A percentile compares a stretch with the other conserved stretches of the same genome.
Evolutionary conservation across 306 rosid genomes (phyloP).

Genomic region (Mimosa bimucronata): DNA sequence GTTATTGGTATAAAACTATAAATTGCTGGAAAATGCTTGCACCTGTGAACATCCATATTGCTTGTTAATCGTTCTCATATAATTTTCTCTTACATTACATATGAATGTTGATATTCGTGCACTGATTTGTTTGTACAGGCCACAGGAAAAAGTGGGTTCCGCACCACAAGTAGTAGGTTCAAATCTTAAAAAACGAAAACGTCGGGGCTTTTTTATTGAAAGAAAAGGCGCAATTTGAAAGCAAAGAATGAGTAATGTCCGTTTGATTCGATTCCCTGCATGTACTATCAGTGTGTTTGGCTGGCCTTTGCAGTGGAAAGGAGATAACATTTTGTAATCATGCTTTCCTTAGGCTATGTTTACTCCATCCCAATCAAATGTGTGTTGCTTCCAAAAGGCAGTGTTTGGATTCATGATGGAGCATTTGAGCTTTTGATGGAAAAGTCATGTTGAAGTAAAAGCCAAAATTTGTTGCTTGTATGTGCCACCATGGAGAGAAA

Average conservation of each 20-base stretch:
- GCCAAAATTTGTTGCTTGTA: no score
- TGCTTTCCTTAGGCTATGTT: no score
- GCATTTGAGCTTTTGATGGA: no score
- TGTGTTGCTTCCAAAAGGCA: no score
- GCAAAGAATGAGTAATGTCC: background rate
- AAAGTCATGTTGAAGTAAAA: no score
- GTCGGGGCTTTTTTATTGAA: background rate
- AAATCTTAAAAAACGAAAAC: background rate
- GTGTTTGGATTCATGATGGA: no score
- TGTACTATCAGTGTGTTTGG: background rate
- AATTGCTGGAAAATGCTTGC: background rate
- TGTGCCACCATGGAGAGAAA: no score
- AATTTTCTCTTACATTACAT: background rate
- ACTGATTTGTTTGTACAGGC: conserved; percentile 30
- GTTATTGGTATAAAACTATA: background rate
- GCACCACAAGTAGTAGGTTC: background rate
- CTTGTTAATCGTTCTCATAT: background rate
- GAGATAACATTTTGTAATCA: background rate
- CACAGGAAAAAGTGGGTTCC: background rate
- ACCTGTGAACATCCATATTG: background rate
- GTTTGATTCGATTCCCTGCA: background rate
- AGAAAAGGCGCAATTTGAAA: background rate
- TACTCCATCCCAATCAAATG: no score
- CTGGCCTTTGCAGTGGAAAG: background rate
- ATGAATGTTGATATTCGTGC: background rate